Conservation (phyloP, 78 protist species). For the Blattamonas nauphoetae region DNA sequence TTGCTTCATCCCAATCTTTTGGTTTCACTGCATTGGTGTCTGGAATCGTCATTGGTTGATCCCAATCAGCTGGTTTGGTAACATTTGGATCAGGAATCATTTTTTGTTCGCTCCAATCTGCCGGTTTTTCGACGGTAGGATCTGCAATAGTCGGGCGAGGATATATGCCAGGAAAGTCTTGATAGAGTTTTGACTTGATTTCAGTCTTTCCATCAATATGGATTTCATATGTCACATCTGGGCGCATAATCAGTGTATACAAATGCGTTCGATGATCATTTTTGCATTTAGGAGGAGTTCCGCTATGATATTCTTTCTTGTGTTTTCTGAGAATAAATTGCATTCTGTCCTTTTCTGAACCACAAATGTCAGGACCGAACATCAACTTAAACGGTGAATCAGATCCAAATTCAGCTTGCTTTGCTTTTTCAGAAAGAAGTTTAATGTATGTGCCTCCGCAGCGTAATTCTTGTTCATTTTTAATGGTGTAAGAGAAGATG, state of each 20-base stretch:
- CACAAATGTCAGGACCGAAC: not conserved
- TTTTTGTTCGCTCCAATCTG: not conserved
- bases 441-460: not conserved
- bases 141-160: not conserved
- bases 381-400: not conserved
- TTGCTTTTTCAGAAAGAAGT: not conserved
- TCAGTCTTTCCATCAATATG: not conserved
- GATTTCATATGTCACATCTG: not conserved
- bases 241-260: not conserved
- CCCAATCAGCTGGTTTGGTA: slow-evolving; percentile 4
- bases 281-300: not conserved
- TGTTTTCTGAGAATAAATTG: not conserved
- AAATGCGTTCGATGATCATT: not conserved
- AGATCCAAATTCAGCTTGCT: not conserved
- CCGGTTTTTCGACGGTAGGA: not conserved
- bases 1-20: not conserved
- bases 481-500: slow-evolving; percentile 19
- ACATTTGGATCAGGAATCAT: not conserved
- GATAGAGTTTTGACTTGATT: not conserved
- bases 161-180: not conserved
- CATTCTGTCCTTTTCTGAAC: not conserved
- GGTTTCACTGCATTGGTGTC: slow-evolving; percentile 4
- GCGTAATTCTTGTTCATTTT: not conserved
- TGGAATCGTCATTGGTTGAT: not conserved
- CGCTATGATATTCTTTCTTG: not conserved